Evolutionary conservation across 2,329 filamentous ascomycete species (phyloP).

Genomic region (Microthyrium microscopicum): DNA sequence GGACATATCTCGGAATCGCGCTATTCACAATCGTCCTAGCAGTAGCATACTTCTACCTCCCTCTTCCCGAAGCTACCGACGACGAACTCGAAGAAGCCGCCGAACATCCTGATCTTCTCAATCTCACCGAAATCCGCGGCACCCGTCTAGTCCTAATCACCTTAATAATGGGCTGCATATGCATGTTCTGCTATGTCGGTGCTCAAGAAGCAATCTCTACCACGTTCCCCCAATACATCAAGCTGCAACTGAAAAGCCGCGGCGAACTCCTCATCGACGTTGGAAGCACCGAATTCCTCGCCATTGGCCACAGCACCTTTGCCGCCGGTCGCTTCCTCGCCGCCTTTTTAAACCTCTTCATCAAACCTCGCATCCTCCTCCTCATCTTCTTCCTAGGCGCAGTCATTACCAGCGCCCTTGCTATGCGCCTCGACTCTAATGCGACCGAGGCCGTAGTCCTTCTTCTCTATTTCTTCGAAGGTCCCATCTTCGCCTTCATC

Average conservation of each 20-base stretch:
- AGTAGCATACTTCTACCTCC: slow-evolving; percentile 43
- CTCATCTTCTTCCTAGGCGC: slow-evolving; percentile 35
- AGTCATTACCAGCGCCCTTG: slow-evolving; percentile 34
- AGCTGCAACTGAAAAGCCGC: slow-evolving; percentile 16
- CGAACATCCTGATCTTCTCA: slow-evolving; percentile 32
- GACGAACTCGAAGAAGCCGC: slow-evolving; percentile 40
- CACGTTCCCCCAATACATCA: slow-evolving; percentile 28
- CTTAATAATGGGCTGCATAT: slow-evolving; percentile 35
- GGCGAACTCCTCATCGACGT: not conserved
- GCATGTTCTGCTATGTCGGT: slow-evolving; percentile 44
- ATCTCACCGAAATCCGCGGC: slow-evolving; percentile 24
- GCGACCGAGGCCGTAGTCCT: slow-evolving; percentile 24
- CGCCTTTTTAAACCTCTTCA: slow-evolving; percentile 33
- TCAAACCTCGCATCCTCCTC: slow-evolving; percentile 43
- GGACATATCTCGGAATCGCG: slow-evolving; percentile 47
- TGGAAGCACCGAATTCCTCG: slow-evolving; percentile 14
- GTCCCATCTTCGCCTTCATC: slow-evolving; percentile 41
- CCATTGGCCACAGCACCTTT: slow-evolving; percentile 41
- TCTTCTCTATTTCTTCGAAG: slow-evolving; percentile 42
- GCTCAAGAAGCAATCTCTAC: slow-evolving; percentile 40
- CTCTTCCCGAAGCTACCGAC: slow-evolving; percentile 45
- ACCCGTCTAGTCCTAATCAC: slow-evolving; percentile 35
- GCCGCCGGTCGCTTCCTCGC: slow-evolving; percentile 40
- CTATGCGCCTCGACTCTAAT: slow-evolving; percentile 31
- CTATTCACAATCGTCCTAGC: slow-evolving; percentile 43